A percentile compares a stretch with the other conserved stretches of the same genome.
These are phyloP conservation scores for Scheffersomyces lignosus DNA, from an alignment of 805 yeast species.

Conservation along the genomic window DNA sequence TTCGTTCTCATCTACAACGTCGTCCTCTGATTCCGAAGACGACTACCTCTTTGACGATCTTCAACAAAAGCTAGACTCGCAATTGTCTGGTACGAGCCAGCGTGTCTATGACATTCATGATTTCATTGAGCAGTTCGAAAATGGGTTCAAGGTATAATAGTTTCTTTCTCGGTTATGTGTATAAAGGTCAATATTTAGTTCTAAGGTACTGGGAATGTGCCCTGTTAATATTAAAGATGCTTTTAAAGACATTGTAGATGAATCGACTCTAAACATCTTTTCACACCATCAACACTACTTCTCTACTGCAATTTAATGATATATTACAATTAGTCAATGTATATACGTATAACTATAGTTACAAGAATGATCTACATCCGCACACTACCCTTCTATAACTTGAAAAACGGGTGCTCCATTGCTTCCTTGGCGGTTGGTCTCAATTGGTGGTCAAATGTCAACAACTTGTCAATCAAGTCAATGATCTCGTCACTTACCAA, in stretches of 20 bases:
- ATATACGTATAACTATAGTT: no score
- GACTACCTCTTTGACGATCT: conserved; percentile 24
- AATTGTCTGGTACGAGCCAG: conserved; percentile 21
- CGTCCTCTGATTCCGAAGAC: conserved; percentile 20
- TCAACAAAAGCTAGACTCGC: conserved; percentile 21
- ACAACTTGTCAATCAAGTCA: conserved; percentile 76
- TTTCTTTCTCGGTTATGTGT: no score
- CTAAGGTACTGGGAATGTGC: conserved; percentile 2
- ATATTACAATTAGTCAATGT: no score
- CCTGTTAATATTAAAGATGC: no score
- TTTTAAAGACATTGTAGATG: no score
- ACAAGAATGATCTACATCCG: no score
- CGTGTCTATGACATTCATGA: conserved; percentile 24
- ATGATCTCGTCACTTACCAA: conserved; percentile 67
- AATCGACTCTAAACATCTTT: no score
- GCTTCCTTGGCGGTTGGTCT: conserved; percentile 89
- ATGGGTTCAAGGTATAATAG: conserved; percentile 21
- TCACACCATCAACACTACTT: no score
- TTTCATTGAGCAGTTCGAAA: conserved; percentile 22
- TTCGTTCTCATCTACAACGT: conserved; percentile 3
- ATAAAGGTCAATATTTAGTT: no score
- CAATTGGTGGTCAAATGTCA: conserved; percentile 85
- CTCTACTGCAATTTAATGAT: no score
- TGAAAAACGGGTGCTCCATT: conserved; percentile 61
- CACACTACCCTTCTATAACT: conserved; percentile 6